A percentile compares a stretch with the other conserved stretches of the same genome.
Conservation (phyloP, 768 basidiomycete species). For the Amanita pallidorosea region DNA sequence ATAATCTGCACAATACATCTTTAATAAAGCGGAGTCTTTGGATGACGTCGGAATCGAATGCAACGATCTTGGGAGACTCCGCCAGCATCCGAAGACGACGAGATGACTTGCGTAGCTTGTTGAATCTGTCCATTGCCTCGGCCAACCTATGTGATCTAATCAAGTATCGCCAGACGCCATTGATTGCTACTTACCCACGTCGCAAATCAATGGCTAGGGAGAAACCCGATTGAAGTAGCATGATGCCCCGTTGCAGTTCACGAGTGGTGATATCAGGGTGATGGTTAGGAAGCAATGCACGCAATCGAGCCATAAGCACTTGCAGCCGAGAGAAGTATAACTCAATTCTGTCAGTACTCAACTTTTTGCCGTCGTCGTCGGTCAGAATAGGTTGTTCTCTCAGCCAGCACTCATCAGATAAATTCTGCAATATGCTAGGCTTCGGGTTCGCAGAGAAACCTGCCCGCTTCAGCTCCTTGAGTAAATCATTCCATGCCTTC, state of each 20-base stretch:
- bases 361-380: constrained; percentile 10
- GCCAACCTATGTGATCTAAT: constrained; percentile 18
- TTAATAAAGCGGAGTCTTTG: constrained; percentile 13
- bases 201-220: constrained; percentile 53
- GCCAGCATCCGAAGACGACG: constrained; percentile 19
- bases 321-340: constrained; percentile 55
- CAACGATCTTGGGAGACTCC: constrained; percentile 11
- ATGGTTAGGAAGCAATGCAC: constrained; percentile 53
- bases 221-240: constrained; percentile 72
- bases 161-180: not conserved
- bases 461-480: constrained; percentile 76
- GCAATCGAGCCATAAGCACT: constrained; percentile 54
- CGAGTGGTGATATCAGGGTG: constrained; percentile 79
- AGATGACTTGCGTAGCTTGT: constrained; percentile 15
- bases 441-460: constrained; percentile 70
- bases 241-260: constrained; percentile 73
- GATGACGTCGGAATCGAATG: constrained; percentile 12
- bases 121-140: constrained; percentile 11
- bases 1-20: constrained; percentile 20
- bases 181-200: constrained; percentile 40
- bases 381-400: constrained; percentile 45
- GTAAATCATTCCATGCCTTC: constrained; percentile 82
- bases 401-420: constrained; percentile 49
- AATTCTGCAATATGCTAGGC: constrained; percentile 51
- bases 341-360: constrained; percentile 35